Base-by-base conservation (phyloP, 352 stramenopile genomes). In the Globisporangium acanthophoron region DNA sequence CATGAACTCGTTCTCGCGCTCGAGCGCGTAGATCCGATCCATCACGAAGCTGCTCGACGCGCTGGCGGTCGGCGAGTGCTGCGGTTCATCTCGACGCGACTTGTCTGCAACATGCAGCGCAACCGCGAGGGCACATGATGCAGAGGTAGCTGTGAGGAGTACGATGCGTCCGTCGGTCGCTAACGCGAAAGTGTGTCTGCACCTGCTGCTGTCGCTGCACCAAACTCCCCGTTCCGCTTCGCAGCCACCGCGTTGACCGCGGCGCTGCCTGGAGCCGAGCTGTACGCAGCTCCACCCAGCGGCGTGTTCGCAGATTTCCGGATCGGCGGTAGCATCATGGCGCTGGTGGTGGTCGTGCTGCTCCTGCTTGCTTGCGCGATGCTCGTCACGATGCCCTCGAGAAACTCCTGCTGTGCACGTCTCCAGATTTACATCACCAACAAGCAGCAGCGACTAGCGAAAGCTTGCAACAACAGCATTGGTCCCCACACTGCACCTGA, bases 1-100 rank as follows among this genome's bases (percentile, higher is more conserved):
- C 31, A 88, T 75, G 37, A 56, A 58, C 31, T 80, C 67, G 53
- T 88, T 87, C 48, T 92, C 79, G 3, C 69, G 64, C 65, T 92
- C 82, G 12, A 92, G 62, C 16, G 57, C 37, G 18, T 73, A 44
- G 18, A 92, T 55, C 5, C 74, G 69, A n/a, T 85, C 73, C 43
- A 68, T 56, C 40, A 65, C 33, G 24, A 63, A 49, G 24, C 45
- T 60, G 39, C 39, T 59, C 13, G 56, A 46, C 18, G 33, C 49
- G 9, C 55, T 53, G 3, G 60, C 31, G 4, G 49, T n/a, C 15
- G 54, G 5, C 15, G 59, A 18, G 29, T 43, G 56, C 29, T 49
- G 21, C 9, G 39, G 48, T 20, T 66, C 60, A 29, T 56, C 59
- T 51, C 59, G 53, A 3, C 51, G 48, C 27, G 37, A 20, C 27